Conservation (phyloP, 2,329 filamentous ascomycete species). For the Ascocoryne sarcoides region DNA sequence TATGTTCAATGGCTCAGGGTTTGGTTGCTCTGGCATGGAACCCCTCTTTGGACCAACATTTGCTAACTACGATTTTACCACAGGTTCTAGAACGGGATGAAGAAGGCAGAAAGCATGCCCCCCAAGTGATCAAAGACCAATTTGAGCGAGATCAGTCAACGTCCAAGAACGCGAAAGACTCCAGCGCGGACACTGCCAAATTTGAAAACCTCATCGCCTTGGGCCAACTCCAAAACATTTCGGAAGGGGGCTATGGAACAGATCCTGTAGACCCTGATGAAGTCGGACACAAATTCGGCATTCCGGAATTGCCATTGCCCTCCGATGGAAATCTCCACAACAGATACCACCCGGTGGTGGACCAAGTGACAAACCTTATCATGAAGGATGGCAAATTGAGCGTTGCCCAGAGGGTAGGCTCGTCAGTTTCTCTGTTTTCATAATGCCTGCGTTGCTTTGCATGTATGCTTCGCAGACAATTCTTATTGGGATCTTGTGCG, state of each 20-base stretch:
- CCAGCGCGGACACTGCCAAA: background rate
- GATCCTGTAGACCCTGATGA: constrained; percentile 10
- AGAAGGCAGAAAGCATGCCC: constrained; percentile 42
- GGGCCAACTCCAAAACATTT: constrained; percentile 24
- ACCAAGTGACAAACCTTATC: constrained; percentile 81
- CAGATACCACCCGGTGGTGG: constrained; percentile 76
- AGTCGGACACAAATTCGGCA: constrained; percentile 53
- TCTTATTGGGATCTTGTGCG: too few relatives aligned
- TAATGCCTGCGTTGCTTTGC: constrained; percentile 15
- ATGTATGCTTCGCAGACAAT: constrained; percentile 14
- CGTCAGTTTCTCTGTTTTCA: constrained; percentile 17
- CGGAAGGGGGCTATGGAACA: constrained; percentile 16
- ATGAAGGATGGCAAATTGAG: constrained; percentile 90
- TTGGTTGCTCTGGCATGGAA: background rate
- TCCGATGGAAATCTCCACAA: constrained; percentile 58
- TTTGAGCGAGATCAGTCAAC: constrained; percentile 28
- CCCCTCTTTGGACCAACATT: background rate
- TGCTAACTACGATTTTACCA: background rate
- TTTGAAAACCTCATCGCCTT: constrained; percentile 26
- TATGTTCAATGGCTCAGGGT: constrained; percentile 30
- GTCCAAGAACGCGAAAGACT: background rate
- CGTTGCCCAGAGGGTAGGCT: constrained; percentile 70
- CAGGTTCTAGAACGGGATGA: constrained; percentile 57
- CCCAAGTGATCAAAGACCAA: constrained; percentile 57
- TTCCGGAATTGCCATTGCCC: constrained; percentile 59